Percentiles rank a stretch among this genome's conserved stretches.
Evolutionary conservation across 768 basidiomycete genomes (phyloP).

Genomic region (Mycena olivaceomarginata): DNA sequence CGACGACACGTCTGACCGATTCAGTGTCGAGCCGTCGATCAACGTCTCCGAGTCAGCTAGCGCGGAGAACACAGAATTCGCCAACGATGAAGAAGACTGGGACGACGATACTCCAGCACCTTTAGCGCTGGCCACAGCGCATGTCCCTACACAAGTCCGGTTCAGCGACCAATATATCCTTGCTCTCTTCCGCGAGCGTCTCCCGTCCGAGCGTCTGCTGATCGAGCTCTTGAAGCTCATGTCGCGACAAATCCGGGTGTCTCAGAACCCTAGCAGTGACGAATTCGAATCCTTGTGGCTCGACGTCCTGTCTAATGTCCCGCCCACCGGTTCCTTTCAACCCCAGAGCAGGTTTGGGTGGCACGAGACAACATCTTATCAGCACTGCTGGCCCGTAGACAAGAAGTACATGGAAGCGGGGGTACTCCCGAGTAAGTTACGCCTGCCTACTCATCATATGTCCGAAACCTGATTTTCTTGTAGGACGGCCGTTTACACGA

Average conservation of each 20-base stretch:
- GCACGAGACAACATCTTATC: background rate
- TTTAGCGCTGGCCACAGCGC: background rate
- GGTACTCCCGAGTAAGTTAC: background rate
- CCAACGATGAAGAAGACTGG: background rate
- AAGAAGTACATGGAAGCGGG: slow-evolving; percentile 5
- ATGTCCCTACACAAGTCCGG: too few species aligned
- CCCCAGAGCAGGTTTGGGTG: background rate
- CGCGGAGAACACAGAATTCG: background rate
- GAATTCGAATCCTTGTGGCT: background rate
- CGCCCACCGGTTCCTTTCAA: background rate
- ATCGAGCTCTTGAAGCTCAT: background rate
- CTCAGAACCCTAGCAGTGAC: too few species aligned
- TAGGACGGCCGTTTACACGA: background rate
- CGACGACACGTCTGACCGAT: background rate
- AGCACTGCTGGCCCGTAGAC: background rate
- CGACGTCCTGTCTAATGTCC: background rate
- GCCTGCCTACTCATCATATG: background rate
- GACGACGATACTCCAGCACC: background rate
- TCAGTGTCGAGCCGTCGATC: background rate
- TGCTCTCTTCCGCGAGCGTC: background rate
- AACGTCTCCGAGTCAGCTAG: background rate
- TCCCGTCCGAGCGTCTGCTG: background rate
- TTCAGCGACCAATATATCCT: background rate
- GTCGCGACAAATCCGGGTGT: background rate
- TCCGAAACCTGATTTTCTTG: background rate